Evolutionary conservation across 176 grass and related monocot genomes (phyloP).

Genomic region (Carex littledalei): DNA sequence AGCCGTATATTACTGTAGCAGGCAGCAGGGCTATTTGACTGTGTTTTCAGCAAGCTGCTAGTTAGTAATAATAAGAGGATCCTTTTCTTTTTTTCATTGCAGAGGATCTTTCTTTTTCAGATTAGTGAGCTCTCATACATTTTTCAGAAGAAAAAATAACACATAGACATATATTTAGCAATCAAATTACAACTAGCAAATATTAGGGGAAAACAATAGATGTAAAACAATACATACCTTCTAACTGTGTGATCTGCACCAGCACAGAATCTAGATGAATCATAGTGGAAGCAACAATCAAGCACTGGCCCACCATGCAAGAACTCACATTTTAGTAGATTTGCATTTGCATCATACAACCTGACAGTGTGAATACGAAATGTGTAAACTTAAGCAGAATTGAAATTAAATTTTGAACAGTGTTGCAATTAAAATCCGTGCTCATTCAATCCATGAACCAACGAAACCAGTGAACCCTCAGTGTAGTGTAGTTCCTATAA

Average conservation of each 20-base stretch:
- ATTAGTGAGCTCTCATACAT: background rate
- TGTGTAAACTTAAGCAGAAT: background rate
- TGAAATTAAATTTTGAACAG: background rate
- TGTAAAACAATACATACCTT: constrained; percentile 34
- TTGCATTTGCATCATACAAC: constrained; percentile 53
- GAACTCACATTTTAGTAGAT: constrained; percentile 74
- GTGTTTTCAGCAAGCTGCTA: background rate
- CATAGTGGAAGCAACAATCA: constrained; percentile 97
- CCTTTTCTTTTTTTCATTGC: too few species aligned
- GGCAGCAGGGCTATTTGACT: background rate
- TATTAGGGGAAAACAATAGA: background rate
- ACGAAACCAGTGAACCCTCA: too few species aligned
- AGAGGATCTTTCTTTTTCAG: background rate
- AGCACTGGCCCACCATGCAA: constrained; percentile 64
- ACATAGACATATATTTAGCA: background rate
- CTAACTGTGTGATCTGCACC: constrained; percentile 60
- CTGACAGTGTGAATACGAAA: constrained; percentile 50
- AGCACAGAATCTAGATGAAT: constrained; percentile 78
- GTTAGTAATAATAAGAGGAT: background rate
- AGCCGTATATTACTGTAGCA: background rate
- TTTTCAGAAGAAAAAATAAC: background rate
- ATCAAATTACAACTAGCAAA: background rate
- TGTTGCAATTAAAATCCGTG: background rate
- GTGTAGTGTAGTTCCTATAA: too few species aligned
- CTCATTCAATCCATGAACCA: background rate